A percentile compares a stretch with the other conserved stretches of the same genome.
phyloP scores from a whole-genome alignment of 78 protist species.

The Monosiga brevicollis region DNA sequence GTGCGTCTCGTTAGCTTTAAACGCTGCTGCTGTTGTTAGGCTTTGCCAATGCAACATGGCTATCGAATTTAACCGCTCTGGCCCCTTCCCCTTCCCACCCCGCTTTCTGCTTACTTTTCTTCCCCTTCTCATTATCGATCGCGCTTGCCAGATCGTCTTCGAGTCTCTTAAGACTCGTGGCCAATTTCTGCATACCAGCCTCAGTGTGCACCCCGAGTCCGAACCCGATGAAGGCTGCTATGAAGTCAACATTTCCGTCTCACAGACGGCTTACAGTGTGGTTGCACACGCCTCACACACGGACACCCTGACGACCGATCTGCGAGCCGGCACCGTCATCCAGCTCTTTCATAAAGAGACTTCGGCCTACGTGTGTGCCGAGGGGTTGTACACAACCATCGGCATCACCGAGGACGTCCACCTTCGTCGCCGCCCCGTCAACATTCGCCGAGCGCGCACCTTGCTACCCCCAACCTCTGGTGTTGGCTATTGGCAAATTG shows the following conservation, averaged over 20 bases:
- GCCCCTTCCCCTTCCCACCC: too few species aligned
- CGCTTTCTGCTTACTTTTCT: too few species aligned
- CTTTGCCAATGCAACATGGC: too few species aligned
- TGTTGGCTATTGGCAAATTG: not conserved
- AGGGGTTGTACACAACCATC: not conserved
- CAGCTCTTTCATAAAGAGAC: slow-evolving; percentile 1
- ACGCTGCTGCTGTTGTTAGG: too few species aligned
- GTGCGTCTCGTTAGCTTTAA: not conserved
- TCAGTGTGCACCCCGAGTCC: not conserved
- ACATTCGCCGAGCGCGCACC: not conserved
- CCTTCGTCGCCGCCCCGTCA: not conserved
- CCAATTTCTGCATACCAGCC: not conserved
- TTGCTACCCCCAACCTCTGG: not conserved
- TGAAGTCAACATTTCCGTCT: not conserved
- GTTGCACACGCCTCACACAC: not conserved
- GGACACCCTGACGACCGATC: not conserved
- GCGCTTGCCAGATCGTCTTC: not conserved
- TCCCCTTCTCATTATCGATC: too few species aligned
- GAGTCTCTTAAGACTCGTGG: not conserved
- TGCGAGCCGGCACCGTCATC: not conserved
- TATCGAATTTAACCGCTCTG: too few species aligned
- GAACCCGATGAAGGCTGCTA: not conserved
- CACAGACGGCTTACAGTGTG: not conserved
- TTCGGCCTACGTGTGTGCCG: not conserved
- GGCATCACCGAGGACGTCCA: not conserved